Evolutionary conservation across 2,329 filamentous ascomycete species (phyloP).

Genomic region (Fusarium oxysporum): DNA sequence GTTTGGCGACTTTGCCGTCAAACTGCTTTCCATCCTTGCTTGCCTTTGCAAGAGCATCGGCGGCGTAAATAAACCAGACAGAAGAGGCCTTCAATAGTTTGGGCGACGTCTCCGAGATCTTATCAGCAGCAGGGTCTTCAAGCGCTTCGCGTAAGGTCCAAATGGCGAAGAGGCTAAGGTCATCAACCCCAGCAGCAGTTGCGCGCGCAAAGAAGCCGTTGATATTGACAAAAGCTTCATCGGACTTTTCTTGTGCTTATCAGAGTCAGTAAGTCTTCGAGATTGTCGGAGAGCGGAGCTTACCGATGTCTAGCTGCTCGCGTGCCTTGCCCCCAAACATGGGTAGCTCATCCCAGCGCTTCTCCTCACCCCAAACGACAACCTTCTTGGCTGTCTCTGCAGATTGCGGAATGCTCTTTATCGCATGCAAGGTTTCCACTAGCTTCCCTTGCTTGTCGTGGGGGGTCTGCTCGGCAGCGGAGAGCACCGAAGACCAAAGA

Average conservation of each 20-base stretch:
- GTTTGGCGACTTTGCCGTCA: slow-evolving; percentile 33
- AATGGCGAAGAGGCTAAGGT: slow-evolving; percentile 33
- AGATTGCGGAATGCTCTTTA: slow-evolving; percentile 24
- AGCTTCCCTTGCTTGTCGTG: slow-evolving; percentile 38
- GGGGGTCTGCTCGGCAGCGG: slow-evolving; percentile 34
- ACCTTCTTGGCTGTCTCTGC: slow-evolving; percentile 23
- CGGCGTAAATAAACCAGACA: slow-evolving; percentile 32
- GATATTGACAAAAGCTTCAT: slow-evolving; percentile 19
- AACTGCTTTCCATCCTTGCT: slow-evolving; percentile 29
- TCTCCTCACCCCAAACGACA: slow-evolving; percentile 33
- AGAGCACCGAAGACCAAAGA: slow-evolving; percentile 32
- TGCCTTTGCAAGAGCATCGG: background rate
- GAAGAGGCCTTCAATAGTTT: slow-evolving; percentile 11
- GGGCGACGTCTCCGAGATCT: slow-evolving; percentile 2
- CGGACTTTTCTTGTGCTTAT: slow-evolving; percentile 26
- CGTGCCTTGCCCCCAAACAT: slow-evolving; percentile 30
- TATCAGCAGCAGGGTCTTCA: slow-evolving; percentile 25
- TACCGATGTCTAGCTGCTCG: slow-evolving; percentile 35
- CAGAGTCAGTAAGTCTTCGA: fast-evolving
- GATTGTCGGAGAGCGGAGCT: background rate
- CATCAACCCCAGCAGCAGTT: slow-evolving; percentile 17
- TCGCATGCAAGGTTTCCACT: slow-evolving; percentile 35
- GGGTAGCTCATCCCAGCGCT: slow-evolving; percentile 31
- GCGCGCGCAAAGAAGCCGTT: slow-evolving; percentile 34
- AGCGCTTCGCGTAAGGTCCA: slow-evolving; percentile 33